Evolutionary conservation across 805 yeast species (phyloP).

Genomic region (Blastobotrys parvus): DNA sequence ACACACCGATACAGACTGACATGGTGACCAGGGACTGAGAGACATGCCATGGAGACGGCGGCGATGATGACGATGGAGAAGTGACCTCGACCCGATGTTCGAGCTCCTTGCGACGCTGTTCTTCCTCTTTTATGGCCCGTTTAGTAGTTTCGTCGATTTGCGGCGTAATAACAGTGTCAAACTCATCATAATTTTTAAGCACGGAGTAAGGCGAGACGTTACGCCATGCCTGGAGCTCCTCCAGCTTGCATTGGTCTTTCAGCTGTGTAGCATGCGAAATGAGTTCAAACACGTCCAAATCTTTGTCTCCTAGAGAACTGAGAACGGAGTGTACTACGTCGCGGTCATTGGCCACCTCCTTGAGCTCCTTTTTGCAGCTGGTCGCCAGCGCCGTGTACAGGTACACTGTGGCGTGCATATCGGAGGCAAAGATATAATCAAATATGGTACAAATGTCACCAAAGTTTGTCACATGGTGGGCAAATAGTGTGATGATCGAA

Average conservation of each 20-base stretch:
- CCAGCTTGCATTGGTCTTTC: constrained; percentile 17
- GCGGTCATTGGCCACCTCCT: constrained; percentile 27
- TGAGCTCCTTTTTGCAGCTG: constrained; percentile 37
- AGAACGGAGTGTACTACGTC: constrained; percentile 37
- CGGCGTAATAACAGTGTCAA: neutral
- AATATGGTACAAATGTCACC: constrained; percentile 51
- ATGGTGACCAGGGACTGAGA: constrained; percentile 4
- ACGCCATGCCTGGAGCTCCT: constrained; percentile 16
- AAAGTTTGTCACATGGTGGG: constrained; percentile 56
- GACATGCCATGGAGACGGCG: neutral
- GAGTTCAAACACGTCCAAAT: constrained; percentile 12
- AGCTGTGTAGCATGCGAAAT: constrained; percentile 17
- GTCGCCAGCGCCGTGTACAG: constrained; percentile 51
- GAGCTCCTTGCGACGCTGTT: constrained; percentile 5
- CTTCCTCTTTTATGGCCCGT: constrained; percentile 9
- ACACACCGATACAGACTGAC: constrained; percentile 13
- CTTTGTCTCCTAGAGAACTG: constrained; percentile 21
- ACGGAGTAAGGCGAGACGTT: constrained; percentile 27
- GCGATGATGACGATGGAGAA: neutral
- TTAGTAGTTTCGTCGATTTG: constrained; percentile 1
- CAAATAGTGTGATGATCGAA: constrained; percentile 64
- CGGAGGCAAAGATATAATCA: constrained; percentile 56
- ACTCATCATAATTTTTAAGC: constrained; percentile 16
- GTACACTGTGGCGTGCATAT: constrained; percentile 46
- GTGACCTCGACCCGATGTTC: too few relatives aligned